A percentile compares a stretch with the other conserved stretches of the same genome.
These are phyloP conservation scores for Aureobasidium sp. DNA, from an alignment of 2,329 filamentous ascomycete genomes.

Conservation along the genomic window DNA sequence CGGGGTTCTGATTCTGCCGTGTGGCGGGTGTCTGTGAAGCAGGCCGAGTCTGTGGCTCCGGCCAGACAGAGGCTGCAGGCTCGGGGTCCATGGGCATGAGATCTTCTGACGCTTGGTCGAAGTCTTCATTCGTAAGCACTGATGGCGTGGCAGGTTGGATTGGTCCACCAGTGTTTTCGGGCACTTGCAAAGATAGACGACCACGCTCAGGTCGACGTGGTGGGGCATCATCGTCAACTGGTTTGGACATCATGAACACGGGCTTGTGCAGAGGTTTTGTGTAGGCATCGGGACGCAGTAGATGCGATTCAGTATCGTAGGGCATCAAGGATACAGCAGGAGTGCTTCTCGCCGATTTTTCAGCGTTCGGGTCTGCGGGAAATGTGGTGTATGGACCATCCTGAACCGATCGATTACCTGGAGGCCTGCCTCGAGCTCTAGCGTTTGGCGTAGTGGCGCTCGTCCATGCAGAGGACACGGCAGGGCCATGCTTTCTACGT, in stretches of 20 bases:
- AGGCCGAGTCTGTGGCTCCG: background rate
- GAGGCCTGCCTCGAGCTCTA: conserved; percentile 73
- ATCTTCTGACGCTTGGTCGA: conserved; percentile 20
- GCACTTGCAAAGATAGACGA: conserved; percentile 47
- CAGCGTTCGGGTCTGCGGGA: conserved; percentile 49
- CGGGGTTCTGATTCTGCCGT: background rate
- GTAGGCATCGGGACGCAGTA: conserved; percentile 28
- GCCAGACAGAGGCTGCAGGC: background rate
- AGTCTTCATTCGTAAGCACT: conserved; percentile 47
- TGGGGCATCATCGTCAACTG: background rate
- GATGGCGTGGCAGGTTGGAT: conserved; percentile 57
- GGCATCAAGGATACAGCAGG: conserved; percentile 9
- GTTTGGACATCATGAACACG: conserved; percentile 5
- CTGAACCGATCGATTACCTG: conserved; percentile 59
- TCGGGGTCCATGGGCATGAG: conserved; percentile 18
- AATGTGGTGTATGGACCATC: conserved; percentile 66
- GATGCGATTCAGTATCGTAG: conserved; percentile 20
- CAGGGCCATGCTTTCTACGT: conserved; percentile 67
- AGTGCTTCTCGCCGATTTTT: background rate
- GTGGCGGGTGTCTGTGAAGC: conserved; percentile 3
- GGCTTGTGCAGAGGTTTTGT: conserved; percentile 21
- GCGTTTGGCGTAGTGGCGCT: conserved; percentile 53
- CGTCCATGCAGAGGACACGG: conserved; percentile 87
- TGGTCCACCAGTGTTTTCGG: conserved; percentile 52
- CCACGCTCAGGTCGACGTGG: conserved; percentile 9